Evolutionary conservation across 352 stramenopile species (phyloP), one percentile per base, ranked within the genome.

Genomic region (Pythium apleroticum): DNA sequence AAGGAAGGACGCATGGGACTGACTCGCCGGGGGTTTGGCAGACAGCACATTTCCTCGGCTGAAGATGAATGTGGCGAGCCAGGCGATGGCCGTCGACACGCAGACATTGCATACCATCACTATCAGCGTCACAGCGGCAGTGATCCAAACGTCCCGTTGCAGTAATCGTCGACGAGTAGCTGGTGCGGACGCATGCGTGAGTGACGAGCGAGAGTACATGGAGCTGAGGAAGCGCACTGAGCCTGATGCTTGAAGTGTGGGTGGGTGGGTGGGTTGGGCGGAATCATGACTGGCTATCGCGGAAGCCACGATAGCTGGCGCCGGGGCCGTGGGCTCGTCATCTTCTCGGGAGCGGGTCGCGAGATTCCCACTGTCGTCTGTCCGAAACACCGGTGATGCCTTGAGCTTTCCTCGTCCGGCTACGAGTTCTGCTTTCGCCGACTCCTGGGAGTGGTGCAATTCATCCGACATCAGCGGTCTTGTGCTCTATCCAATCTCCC

Each of bases 41-140:
- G 54, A 35, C 1, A 61, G 27, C 11, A 61, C 25, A 12, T 61
- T 61, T 5, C 54, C 54, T 8, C 37, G 27, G 20, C 25, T 39
- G 39, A 61, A 52, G 1, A 1, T 2, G 1, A 28, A 61, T 1
- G 22, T 61, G 20, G n/a, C 11, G 7, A 61, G 17, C 41, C 35
- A 61, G 3, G 35, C 54, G 3, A 52, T 10, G 5, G 20, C n/a
- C 4, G 45, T 52, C 1, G 45, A 52, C 11, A 52, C 11, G 45
- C 45, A 52, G 4, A 52, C 45, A 10, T 52, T 52, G 45, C 45
- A 20, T 3, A 52, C 20, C 45, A 52, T 52, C 20, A 52, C 22
- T 3, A 31, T 10, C 4, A 52, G 45, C 11, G 45, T 52, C 45
- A 2, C 15, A 7, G 45, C n/a, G 20, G 45, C 45, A 6, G 45